phyloP scores from a whole-genome alignment of 805 yeast genomes.

The Yarrowia divulgata region DNA sequence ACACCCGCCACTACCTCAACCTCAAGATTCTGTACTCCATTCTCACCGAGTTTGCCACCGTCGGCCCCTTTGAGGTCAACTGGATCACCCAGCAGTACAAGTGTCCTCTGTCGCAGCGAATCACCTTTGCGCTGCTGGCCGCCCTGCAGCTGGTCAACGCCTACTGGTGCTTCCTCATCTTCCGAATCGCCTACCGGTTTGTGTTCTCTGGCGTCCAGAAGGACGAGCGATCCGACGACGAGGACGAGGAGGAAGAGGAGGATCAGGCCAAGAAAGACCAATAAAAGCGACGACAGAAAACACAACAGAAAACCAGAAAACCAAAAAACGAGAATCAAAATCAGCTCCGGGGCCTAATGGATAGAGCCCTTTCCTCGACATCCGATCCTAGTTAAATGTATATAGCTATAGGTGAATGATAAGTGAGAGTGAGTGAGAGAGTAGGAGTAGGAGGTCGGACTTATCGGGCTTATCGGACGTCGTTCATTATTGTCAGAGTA shows the following conservation, averaged over 20 bases:
- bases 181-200: constrained; percentile 76
- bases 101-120: constrained; percentile 93
- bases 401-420: constrained; percentile 17
- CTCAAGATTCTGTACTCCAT: constrained; percentile 65
- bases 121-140: constrained; percentile 76
- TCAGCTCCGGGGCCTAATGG: not conserved
- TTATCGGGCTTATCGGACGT: too few relatives aligned
- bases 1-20: constrained; percentile 87
- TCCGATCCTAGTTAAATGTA: not conserved
- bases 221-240: constrained; percentile 91
- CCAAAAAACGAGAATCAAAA: not conserved
- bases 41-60: constrained; percentile 82
- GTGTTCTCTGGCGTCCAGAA: constrained; percentile 64
- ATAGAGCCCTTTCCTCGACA: not conserved
- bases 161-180: constrained; percentile 85
- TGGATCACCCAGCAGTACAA: constrained; percentile 94
- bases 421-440: too few relatives aligned
- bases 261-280: constrained; percentile 45
- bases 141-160: constrained; percentile 85
- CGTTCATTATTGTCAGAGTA: too few relatives aligned
- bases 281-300: not conserved
- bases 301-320: too few relatives aligned
- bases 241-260: constrained; percentile 61
- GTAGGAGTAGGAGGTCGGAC: too few relatives aligned
- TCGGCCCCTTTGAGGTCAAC: constrained; percentile 80